These are phyloP conservation scores for Fusarium sp. DNA, from an alignment of 2,329 filamentous ascomycete species.

Conservation along the genomic window DNA sequence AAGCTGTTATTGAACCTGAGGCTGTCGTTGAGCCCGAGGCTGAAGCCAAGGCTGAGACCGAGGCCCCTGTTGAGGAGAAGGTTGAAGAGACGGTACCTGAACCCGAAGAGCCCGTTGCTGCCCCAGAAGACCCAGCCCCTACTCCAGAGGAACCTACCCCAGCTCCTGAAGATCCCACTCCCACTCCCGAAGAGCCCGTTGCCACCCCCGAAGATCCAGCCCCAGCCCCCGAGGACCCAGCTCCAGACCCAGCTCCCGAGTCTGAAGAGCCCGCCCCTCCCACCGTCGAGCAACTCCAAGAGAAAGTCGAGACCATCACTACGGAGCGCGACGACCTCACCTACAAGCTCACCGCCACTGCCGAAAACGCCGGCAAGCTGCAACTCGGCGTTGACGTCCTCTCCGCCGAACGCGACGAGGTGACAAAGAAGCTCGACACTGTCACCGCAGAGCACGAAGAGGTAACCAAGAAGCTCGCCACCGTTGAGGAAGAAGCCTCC, in stretches of 20 bases:
- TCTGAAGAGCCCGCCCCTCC: conserved; percentile 14
- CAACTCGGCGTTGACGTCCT: conserved; percentile 21
- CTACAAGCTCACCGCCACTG: conserved; percentile 22
- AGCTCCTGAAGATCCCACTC: neutral
- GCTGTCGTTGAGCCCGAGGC: conserved; percentile 16
- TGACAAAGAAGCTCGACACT: conserved; percentile 34
- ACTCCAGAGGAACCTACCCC: neutral
- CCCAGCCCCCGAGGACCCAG: neutral
- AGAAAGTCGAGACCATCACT: conserved; percentile 34
- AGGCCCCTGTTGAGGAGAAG: conserved; percentile 14
- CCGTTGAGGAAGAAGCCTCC: conserved; percentile 30
- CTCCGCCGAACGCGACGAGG: conserved; percentile 31
- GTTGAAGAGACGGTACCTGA: neutral
- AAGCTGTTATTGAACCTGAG: neutral
- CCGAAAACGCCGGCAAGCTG: conserved; percentile 24
- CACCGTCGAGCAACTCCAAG: conserved; percentile 19
- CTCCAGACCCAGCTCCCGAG: conserved; percentile 17
- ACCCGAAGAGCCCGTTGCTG: neutral
- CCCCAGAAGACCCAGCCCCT: neutral
- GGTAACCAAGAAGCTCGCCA: conserved; percentile 42
- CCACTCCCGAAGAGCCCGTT: neutral
- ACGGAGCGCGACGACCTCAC: conserved; percentile 19
- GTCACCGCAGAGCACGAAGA: conserved; percentile 43
- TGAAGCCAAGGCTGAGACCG: neutral
- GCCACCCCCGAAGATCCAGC: neutral